Conservation (phyloP, 2,329 filamentous ascomycete species). For the Lecanicillium sp. region DNA sequence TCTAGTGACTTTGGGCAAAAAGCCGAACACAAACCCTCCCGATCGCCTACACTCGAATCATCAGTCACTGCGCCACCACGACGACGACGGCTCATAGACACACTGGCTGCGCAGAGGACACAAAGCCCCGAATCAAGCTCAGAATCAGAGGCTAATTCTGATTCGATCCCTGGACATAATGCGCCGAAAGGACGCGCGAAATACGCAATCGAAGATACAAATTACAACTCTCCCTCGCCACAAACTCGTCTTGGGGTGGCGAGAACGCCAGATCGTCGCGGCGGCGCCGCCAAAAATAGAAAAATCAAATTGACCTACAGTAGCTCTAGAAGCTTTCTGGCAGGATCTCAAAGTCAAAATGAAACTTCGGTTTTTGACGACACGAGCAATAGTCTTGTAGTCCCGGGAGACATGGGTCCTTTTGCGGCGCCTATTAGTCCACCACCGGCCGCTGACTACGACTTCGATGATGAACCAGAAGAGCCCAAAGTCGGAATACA, state of each 20-base stretch:
- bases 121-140: slow-evolving; percentile 27
- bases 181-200: not conserved
- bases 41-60: not conserved
- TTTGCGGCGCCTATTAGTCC: slow-evolving; percentile 5
- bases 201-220: not conserved
- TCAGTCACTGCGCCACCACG: not conserved
- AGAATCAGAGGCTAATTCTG: slow-evolving; percentile 16
- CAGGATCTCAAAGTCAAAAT: slow-evolving; percentile 23
- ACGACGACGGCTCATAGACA: slow-evolving; percentile 35
- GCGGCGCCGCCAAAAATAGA: slow-evolving; percentile 23
- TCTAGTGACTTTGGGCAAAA: too few relatives aligned
- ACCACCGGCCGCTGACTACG: slow-evolving; percentile 20
- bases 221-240: slow-evolving; percentile 1
- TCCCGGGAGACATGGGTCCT: not conserved
- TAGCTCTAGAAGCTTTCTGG: slow-evolving; percentile 26
- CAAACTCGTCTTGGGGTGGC: not conserved
- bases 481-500: slow-evolving; percentile 45
- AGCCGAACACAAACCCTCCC: too few relatives aligned
- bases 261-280: slow-evolving; percentile 23
- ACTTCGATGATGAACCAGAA: slow-evolving; percentile 30
- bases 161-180: not conserved
- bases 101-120: slow-evolving; percentile 34
- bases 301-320: slow-evolving; percentile 32
- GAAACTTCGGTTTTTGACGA: slow-evolving; percentile 6
- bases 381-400: not conserved